Percentiles rank a stretch among this genome's conserved stretches.
phyloP scores from a whole-genome alignment of 2,329 filamentous ascomycete species.

The Arthrinium phaeospermum region DNA sequence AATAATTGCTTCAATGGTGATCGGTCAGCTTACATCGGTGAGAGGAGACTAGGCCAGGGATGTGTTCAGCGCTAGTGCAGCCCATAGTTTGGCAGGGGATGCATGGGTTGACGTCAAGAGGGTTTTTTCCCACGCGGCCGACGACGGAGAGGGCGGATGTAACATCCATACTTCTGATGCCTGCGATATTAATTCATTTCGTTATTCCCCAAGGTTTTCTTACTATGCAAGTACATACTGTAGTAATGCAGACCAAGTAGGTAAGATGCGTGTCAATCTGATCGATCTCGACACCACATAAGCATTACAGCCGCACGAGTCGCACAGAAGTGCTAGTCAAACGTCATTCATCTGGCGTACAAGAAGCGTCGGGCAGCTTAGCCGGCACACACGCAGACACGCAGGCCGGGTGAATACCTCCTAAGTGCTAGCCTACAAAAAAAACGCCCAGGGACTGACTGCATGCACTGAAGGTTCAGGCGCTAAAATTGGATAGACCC shows the following conservation, averaged over 20 bases:
- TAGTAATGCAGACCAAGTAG: not conserved
- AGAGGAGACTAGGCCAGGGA: not conserved
- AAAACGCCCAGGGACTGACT: not conserved
- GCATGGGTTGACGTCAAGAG: conserved; percentile 5
- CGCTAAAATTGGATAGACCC: conserved; percentile 1
- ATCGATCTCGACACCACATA: not conserved
- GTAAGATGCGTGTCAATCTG: not conserved
- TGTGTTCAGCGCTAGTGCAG: not conserved
- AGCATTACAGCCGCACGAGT: not conserved
- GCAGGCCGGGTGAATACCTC: not conserved
- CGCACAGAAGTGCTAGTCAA: not conserved
- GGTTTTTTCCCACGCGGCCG: not conserved
- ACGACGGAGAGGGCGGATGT: not conserved
- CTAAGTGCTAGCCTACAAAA: not conserved
- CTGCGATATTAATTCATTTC: not conserved
- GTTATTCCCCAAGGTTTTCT: not conserved
- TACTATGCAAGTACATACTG: not conserved
- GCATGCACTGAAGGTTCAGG: not conserved
- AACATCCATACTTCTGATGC: not conserved
- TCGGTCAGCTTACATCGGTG: no score
- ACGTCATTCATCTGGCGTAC: conserved; percentile 3
- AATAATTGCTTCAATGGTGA: not conserved
- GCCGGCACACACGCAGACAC: not conserved
- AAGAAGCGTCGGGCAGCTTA: not conserved
- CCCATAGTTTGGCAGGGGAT: not conserved